phyloP scores from a whole-genome alignment of 495 filamentous ascomycete species.

The Xylaria telfairii region DNA sequence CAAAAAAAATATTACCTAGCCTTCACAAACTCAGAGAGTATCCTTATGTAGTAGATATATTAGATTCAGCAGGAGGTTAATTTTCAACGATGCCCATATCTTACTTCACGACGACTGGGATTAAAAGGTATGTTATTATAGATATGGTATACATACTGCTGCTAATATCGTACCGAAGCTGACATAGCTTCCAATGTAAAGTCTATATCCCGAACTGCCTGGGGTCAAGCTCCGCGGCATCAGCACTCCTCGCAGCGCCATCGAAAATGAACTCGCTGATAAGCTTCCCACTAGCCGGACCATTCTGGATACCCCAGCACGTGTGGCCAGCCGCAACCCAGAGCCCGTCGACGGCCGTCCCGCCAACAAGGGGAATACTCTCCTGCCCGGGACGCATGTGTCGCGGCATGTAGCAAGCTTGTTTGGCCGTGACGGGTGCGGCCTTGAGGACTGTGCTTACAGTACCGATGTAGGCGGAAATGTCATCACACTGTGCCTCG shows the following conservation, averaged over 20 bases:
- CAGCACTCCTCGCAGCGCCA: constrained; percentile 76
- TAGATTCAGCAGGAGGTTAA: not conserved
- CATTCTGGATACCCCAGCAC: constrained; percentile 99
- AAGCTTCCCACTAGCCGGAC: constrained; percentile 85
- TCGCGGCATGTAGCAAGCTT: constrained; percentile 95
- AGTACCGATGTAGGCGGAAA: constrained; percentile 78
- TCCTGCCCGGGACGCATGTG: constrained; percentile 63
- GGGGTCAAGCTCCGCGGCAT: constrained; percentile 73
- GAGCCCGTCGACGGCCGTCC: constrained; percentile 75
- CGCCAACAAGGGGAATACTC: constrained; percentile 75
- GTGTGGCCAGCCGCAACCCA: constrained; percentile 91
- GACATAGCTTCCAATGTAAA: not conserved
- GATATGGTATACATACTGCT: not conserved
- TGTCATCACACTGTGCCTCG: constrained; percentile 79
- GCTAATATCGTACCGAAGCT: not conserved
- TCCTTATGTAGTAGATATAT: not conserved
- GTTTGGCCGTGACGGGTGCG: constrained; percentile 78
- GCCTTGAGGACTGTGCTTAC: constrained; percentile 78
- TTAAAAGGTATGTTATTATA: not conserved
- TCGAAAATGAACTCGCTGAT: constrained; percentile 88
- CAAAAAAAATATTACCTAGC: not conserved
- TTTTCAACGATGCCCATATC: not conserved
- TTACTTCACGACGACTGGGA: not conserved
- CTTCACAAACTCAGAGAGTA: not conserved
- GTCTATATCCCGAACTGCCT: constrained; percentile 55